Evolutionary conservation across 208 protist species (phyloP), one percentile per base, ranked within the genome.

Genomic region (Leishmania martiniquensis): DNA sequence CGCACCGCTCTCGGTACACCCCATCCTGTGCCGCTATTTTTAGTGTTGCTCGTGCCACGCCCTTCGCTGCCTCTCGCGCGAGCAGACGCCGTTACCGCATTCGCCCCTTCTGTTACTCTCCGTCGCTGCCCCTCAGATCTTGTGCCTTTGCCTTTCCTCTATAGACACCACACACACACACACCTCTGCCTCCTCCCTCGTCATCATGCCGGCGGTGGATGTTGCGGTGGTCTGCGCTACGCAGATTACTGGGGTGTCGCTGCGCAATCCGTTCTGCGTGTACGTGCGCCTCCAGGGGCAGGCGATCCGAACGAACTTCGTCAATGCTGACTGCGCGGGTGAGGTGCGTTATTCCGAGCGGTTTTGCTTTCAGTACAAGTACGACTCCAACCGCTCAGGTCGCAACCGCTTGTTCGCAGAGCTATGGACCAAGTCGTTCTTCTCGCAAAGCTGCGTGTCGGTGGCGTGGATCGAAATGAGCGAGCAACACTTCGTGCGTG

Each of bases 211-310:
- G 0, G 82, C 83, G 0, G 54, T 92, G 6, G 84, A 89, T 39
- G 84, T 92, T 29, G 82, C 69, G 39, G 84, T 92, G 44, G 51
- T 90, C 13, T 72, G 62, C 29, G 88, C 78, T 22, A 63, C 76
- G 12, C 70, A 89, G n/a, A 76, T 90, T 34, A 32, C 32, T 0
- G 85, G 81, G 5, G 63, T 79, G 57, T 83, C 81, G 13, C n/a
- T 39, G 34, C 83, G 84, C 57, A 87, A 85, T 44, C 72, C 77
- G 6, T 89, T 90, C 74, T 82, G 72, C 44, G 88, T 85, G 25
- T 90, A 88, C 49, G 84, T 92, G 42, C 88, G 88, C 32, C 82
- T 92, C 37, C 85, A 92, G 34, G 86, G 86, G 7, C 88, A 92
- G 79, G 75, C 83, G 7, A 84, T 92, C 76, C 85, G 88, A 62